Conservation (phyloP, 306 rosid species). For the Pachyrhizus erosus region DNA sequence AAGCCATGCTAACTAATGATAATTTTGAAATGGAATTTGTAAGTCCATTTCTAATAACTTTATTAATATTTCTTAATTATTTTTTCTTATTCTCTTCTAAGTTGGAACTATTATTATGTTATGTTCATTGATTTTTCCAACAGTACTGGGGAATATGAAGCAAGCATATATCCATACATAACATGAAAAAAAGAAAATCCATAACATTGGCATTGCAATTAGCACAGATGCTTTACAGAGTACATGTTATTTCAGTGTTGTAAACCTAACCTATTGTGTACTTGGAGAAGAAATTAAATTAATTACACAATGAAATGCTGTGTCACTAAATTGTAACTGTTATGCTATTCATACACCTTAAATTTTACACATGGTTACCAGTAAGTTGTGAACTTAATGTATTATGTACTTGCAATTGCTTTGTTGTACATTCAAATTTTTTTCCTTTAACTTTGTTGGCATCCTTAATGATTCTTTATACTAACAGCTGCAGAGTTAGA, state of each 20-base stretch:
- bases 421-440: not conserved
- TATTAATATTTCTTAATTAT: not conserved
- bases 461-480: not conserved
- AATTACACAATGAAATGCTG: conserved; percentile 2
- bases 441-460: not conserved
- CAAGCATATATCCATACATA: conserved; percentile 17
- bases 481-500: not conserved
- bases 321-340: conserved; percentile 13
- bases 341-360: not conserved
- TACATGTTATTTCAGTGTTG: not conserved
- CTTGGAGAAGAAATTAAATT: conserved; percentile 14
- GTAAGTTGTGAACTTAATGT: not conserved
- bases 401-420: not conserved
- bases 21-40: conserved; percentile 89
- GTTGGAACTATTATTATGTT: conserved; percentile 1
- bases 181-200: conserved; percentile 4
- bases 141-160: conserved; percentile 24
- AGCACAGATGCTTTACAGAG: conserved; percentile 11
- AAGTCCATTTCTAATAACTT: conserved; percentile 48
- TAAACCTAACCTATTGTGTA: conserved; percentile 18
- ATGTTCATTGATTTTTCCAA: conserved; percentile 1
- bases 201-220: not conserved
- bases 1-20: conserved; percentile 64
- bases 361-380: not conserved
- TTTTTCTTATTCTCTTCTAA: conserved; percentile 8